Evolutionary conservation across 176 grass and related monocot genomes (phyloP), one percentile per base, ranked within the genome.

Genomic region (Triticum timopheevii): DNA sequence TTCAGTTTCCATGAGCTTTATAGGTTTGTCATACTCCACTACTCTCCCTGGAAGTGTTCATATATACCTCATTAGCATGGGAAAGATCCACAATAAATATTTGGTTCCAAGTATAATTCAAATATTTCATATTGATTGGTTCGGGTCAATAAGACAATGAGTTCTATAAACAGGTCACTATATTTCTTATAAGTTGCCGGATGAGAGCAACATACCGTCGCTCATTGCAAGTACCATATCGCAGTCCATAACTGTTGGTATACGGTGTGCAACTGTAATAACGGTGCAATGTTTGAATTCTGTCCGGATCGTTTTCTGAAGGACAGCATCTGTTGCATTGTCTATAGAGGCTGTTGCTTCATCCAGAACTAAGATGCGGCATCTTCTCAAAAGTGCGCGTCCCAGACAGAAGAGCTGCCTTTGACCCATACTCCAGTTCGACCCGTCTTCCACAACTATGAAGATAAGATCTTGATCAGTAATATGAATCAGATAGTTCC

Each of bases 381-480:
- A 91, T 82, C 88, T 89, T 83, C 93, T 95, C 65, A 95, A 63
- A 76, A 98, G 91, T 67, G 88, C 84, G 13, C 96, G 93, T 15
- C 96, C 96, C 69, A 98, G 88, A 78, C 93, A 98, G 36, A 98
- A 95, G 45, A 98, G 78, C 27, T 98, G 96, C 62, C 96, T 92
- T 90, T 98, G 93, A 7, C 96, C 96, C 96, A 98, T 98, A 86
- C 96, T 98, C 96, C 96, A 98, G 45, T 98, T 98, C 0, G 90
- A 98, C 4, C 96, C 96, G 20, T 94, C 93, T 88, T 98, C 93
- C 10, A 88, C 84, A 82, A 98, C 96, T 98, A 79, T 24, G 61
- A 70, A 38, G 34, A 70, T 3, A 38, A 70, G 68, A 22, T 40
- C 19, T 71, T 72, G 20, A 72, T 39, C 36, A 72, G 20, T 70